These are phyloP conservation scores for Albizia julibrissin DNA, from an alignment of 306 rosid genomes.

Conservation along the genomic window DNA sequence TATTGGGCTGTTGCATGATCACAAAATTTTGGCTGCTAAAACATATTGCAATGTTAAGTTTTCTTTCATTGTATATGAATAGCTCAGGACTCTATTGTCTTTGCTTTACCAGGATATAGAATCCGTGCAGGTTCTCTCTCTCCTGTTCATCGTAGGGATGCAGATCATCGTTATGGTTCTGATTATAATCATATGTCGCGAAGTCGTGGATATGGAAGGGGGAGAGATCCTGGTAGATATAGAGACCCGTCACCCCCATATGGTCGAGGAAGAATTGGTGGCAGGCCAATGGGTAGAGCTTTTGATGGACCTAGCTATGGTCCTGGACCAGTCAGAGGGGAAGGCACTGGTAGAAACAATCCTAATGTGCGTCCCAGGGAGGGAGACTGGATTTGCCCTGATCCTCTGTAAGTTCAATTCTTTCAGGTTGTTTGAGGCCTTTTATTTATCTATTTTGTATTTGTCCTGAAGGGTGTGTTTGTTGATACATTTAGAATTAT, in stretches of 20 bases:
- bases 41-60: conserved; percentile 41
- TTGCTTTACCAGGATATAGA: conserved; percentile 92
- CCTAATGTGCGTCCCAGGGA: conserved; percentile 93
- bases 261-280: conserved; percentile 67
- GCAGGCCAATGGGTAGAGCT: conserved; percentile 78
- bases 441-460: neutral
- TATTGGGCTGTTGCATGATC: conserved; percentile 50
- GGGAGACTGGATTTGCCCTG: conserved; percentile 92
- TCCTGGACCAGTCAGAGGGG: conserved; percentile 73
- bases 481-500: conserved; percentile 2
- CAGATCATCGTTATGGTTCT: conserved; percentile 60
- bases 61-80: conserved; percentile 37
- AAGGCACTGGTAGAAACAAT: conserved; percentile 67
- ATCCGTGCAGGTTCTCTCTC: conserved; percentile 88
- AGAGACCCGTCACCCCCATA: conserved; percentile 75
- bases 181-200: conserved; percentile 58
- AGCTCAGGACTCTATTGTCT: conserved; percentile 48
- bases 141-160: conserved; percentile 75
- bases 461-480: neutral
- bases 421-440: conserved; percentile 25
- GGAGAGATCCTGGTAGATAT: conserved; percentile 71
- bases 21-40: conserved; percentile 43
- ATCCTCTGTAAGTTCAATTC: conserved; percentile 62
- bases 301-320: conserved; percentile 62
- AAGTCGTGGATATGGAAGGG: conserved; percentile 63